A percentile compares a stretch with the other conserved stretches of the same genome.
These are phyloP conservation scores for Solanum chilense DNA, from an alignment of 257 asterid genomes.

Conservation along the genomic window DNA sequence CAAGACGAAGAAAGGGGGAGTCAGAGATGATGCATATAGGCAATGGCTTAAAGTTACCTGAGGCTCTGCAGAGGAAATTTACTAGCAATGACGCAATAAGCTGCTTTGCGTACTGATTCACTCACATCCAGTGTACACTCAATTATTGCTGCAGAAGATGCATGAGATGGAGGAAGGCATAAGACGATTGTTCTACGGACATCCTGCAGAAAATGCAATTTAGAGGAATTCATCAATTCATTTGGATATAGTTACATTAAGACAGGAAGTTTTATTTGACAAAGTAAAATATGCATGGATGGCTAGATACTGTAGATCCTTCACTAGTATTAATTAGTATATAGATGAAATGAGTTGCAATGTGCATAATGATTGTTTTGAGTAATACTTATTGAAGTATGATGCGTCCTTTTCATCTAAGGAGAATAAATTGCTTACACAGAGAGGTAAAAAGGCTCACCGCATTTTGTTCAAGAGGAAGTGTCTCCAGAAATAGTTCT, in stretches of 20 bases:
- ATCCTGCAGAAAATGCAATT: conserved; percentile 38
- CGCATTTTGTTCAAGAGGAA: conserved; percentile 63
- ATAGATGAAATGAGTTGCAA: background rate
- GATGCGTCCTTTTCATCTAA: background rate
- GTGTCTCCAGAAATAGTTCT: conserved; percentile 60
- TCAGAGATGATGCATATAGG: background rate
- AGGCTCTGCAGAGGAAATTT: conserved; percentile 88
- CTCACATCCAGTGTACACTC: conserved; percentile 82
- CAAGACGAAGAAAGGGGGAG: background rate
- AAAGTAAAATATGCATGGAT: background rate
- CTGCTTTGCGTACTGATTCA: conserved; percentile 83
- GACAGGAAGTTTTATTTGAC: background rate
- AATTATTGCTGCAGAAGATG: conserved; percentile 48
- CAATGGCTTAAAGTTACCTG: conserved; percentile 38
- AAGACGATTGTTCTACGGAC: conserved; percentile 75
- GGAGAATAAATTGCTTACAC: background rate
- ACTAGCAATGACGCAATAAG: conserved; percentile 63
- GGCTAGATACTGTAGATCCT: background rate
- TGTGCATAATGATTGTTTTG: background rate
- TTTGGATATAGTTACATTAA: background rate
- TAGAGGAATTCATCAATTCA: background rate
- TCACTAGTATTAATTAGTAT: background rate
- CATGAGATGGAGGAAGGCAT: conserved; percentile 79
- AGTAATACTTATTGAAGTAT: background rate
- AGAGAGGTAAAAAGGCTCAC: conserved; percentile 20